Evolutionary conservation across 805 yeast species (phyloP), one percentile per base, ranked within the genome.

Genomic region (Saturnispora zaruensis): DNA sequence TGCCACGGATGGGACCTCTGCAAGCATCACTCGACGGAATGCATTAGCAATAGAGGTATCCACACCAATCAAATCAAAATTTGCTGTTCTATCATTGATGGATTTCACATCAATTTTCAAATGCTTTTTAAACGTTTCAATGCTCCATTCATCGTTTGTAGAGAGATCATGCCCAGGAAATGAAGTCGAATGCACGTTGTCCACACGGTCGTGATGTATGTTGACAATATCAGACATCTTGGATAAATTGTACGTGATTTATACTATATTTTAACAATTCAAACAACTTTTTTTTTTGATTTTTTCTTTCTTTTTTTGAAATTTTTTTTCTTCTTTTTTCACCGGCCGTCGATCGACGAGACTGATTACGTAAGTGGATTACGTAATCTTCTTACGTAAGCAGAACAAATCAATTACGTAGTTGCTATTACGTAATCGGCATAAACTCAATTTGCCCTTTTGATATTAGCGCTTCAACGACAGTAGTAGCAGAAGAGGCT

Each of bases 11-110:
- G 99, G 99, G 38, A 93, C 96, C 66, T 93, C 99, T 1, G 97
- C 79, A 49, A 93, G 82, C 98, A 93, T 90, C 59, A 93, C 86
- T 63, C 99, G 84, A 64, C 99, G 83, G 69, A 91, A 89, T 0
- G 99, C 97, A 71, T 93, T 93, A 42, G 98, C 90, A 51, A 93
- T 73, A 11, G 98, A 87, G 1, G 98, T 86, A 66, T 93, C 99
- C 46, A 90, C 70, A 60, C 87, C 83, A 51, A 86, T 70, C 55
- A 93, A 72, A 66, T 93, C 99, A 60, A 93, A 93, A 66, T 87
- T 88, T 51, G 91, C 88, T 28, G 74, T 70, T 64, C 90, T 77
- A 52, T 82, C 84, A 43, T 78, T 74, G 52, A 82, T 69, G 59
- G 79, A 77, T 6, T 82, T 71, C 56, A 91, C 79, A 53, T 82